Conservation (phyloP, 106 monocot genomes). For the Triglochin maritima region DNA sequence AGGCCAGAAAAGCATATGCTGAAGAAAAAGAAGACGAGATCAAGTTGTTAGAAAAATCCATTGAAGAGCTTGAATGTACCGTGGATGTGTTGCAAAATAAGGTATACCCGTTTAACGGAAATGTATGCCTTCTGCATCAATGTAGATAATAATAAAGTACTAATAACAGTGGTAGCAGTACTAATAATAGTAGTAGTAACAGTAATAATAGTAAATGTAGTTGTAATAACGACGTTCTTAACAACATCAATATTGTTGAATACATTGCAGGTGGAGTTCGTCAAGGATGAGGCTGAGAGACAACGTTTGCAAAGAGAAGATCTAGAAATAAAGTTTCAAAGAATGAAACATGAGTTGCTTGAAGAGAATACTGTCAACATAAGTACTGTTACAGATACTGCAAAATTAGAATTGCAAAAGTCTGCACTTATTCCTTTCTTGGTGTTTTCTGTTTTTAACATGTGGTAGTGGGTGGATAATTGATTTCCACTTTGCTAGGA, state of each 20-base stretch:
- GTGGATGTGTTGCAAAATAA: slow-evolving; percentile 76
- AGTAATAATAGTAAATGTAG: too few relatives aligned
- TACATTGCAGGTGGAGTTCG: slow-evolving; percentile 44
- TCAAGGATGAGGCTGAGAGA: slow-evolving; percentile 76
- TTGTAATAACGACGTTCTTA: too few relatives aligned
- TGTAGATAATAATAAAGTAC: too few relatives aligned
- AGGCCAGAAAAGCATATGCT: slow-evolving; percentile 48
- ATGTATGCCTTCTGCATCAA: too few relatives aligned
- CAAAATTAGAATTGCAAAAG: slow-evolving; percentile 20
- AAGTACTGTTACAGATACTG: slow-evolving; percentile 8
- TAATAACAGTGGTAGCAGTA: too few relatives aligned
- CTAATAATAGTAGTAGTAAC: too few relatives aligned
- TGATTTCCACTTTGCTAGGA: slow-evolving; percentile 13
- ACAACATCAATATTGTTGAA: too few relatives aligned
- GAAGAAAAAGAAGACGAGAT: slow-evolving; percentile 85
- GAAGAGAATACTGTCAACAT: slow-evolving; percentile 4
- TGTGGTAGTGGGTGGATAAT: too few relatives aligned
- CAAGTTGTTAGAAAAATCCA: slow-evolving; percentile 75
- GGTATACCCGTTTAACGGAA: slow-evolving; percentile 13
- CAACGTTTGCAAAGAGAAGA: slow-evolving; percentile 66
- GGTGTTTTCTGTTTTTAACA: not conserved
- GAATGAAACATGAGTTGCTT: slow-evolving; percentile 45
- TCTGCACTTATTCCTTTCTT: slow-evolving; percentile 6
- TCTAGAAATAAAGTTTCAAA: slow-evolving; percentile 54
- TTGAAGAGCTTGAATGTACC: slow-evolving; percentile 86